Evolutionary conservation across 176 grass and related monocot genomes (phyloP).

Genomic region (Puya raimondii): DNA sequence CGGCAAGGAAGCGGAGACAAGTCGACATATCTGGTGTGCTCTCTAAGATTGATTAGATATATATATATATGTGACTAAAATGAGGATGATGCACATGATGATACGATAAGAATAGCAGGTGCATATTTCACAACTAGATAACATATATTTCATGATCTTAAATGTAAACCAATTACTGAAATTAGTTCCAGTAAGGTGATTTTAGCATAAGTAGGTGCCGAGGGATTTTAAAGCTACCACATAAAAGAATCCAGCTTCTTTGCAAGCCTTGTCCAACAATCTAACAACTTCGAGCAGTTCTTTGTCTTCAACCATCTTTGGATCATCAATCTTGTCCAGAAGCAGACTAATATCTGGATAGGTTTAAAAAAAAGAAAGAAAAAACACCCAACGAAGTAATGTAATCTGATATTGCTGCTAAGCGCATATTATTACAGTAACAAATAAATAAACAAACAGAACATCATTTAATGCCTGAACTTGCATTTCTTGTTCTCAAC

Average conservation of each 20-base stretch:
- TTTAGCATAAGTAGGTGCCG: neutral
- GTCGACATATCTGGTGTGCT: no score
- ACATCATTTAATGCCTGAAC: no score
- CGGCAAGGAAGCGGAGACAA: no score
- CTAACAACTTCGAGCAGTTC: conserved; percentile 47
- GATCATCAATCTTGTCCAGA: conserved; percentile 73
- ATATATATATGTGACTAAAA: neutral
- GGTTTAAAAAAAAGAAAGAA: neutral
- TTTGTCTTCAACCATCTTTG: conserved; percentile 22
- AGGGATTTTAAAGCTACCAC: conserved; percentile 48
- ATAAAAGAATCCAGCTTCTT: conserved; percentile 85
- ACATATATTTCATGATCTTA: neutral
- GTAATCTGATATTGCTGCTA: no score
- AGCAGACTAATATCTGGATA: conserved; percentile 57
- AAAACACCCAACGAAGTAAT: neutral
- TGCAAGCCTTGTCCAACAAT: conserved; percentile 60
- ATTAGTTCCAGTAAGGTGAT: neutral
- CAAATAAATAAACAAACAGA: no score
- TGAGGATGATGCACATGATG: neutral
- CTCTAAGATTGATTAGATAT: no score
- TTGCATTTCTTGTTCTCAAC: no score
- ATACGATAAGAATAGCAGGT: neutral
- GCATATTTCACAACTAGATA: neutral
- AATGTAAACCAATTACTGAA: neutral
- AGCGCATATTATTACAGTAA: no score